phyloP scores from a whole-genome alignment of 257 asterid species.

The Solanum medicagineum region DNA sequence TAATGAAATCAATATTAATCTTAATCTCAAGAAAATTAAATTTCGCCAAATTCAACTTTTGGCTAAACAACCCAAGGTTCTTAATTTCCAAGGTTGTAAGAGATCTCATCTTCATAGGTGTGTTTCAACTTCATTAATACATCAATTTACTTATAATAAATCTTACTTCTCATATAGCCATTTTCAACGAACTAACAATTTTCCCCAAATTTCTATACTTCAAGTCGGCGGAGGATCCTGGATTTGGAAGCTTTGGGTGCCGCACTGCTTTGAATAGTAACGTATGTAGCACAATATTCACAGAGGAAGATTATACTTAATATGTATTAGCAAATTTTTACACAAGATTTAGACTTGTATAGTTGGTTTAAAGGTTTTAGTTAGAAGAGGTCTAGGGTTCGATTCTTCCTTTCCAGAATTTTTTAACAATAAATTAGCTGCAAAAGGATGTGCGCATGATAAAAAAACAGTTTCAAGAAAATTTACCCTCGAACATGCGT shows the following conservation, averaged over 20 bases:
- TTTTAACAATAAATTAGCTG: no score
- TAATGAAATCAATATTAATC: background rate
- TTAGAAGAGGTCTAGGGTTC: background rate
- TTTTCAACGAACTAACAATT: background rate
- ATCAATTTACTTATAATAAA: background rate
- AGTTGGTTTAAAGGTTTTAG: background rate
- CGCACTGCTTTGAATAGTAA: background rate
- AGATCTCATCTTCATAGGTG: background rate
- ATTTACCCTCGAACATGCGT: no score
- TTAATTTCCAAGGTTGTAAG: background rate
- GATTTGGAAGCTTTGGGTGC: background rate
- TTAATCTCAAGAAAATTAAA: background rate
- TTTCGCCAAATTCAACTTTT: background rate
- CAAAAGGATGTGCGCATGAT: no score
- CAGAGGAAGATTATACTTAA: background rate
- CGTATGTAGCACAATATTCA: background rate
- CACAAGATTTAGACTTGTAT: background rate
- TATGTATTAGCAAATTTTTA: background rate
- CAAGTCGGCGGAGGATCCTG: background rate
- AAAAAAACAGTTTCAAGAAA: no score
- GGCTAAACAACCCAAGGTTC: background rate
- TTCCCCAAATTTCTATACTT: background rate
- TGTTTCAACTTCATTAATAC: background rate
- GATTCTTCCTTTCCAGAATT: no score
- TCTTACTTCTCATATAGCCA: background rate